Base-by-base conservation (phyloP, 169 alveolate species). In the Plasmodium gaboni region DNA sequence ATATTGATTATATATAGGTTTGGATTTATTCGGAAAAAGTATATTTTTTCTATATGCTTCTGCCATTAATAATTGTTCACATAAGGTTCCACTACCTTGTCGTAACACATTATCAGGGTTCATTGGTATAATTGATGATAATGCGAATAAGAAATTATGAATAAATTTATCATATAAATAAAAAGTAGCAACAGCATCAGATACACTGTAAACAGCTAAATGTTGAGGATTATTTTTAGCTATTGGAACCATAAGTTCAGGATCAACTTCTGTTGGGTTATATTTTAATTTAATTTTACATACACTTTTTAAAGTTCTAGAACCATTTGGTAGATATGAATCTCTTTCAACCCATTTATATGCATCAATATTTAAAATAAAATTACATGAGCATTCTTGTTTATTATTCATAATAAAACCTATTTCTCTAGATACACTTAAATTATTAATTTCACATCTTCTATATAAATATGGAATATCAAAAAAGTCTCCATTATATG, bases 131-230 rank as follows among this genome's bases (percentile, higher is more conserved):
- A 98, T 98, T 28, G 99, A 96, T 87, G 99, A 96, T 65, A 98
- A 93, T 28, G 99, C 99, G 74, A 98, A 98, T 74, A 98, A 96
- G 91, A 99, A 99, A 92, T 97, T 98, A 92, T 99, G 99, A 48
- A 99, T 98, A 97, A 96, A 98, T 93, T 98, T 97, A 94, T 95
- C 97, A 95, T 98, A 99, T 73, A 99, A 95, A 93, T 96, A 98
- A 94, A 97, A 99, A 19, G 99, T 99, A 19, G 99, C 99, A 63
- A 99, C 99, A 12, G 99, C 99, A 96, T 99, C 99, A 17, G 99
- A 99, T 46, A 98, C 99, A 44, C 99, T 98, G 96, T 99, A 99
- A 26, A 96, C 99, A 32, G 99, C 99, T 83, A 99, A 92, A 73
- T 95, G 97, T 87, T 99, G 98, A 17, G 99, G 99, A 57, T 96